Evolutionary conservation across 2,329 filamentous ascomycete genomes (phyloP), one percentile per base, ranked within the genome.

Genomic region (Pestalotiopsis sp.): DNA sequence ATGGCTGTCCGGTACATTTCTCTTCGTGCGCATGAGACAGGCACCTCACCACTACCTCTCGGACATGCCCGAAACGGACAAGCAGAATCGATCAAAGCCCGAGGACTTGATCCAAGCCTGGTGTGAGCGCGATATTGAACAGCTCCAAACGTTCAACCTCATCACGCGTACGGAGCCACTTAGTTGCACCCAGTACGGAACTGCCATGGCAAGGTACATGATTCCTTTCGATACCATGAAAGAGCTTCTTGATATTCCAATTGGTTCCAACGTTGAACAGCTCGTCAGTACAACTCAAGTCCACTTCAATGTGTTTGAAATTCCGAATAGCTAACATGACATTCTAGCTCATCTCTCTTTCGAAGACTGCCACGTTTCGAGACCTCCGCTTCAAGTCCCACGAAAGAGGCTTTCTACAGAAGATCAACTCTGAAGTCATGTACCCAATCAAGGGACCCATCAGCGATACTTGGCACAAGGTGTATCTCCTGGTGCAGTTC

Each of bases 151-250:
- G 31, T 78, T 83, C 49, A 81, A 85, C 0, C 82, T 96, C 6
- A 82, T 94, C 13, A 84, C 83, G 1, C 70, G 77, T 23, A 76
- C 79, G 2, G 77, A 82, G 0, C 79, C 79, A 3, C 85, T 95
- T 62, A 83, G 80, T 31, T 89, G 88, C 59, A 95, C 92, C 0
- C 88, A 91, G 63, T 93, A 92, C 74, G 93, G 93, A 1, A 86
- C 91, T 67, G 91, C 91, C 4, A 97, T 97, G 93, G 92, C 93
- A 58, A 88, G 89, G 62, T 97, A 95, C 77, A 95, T 93, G 81
- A 83, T 96, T 3, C 88, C 88, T 25, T 95, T 95, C 73, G 86
- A 91, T 49, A 96, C 93, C 0, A 97, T 96, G 93, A 91, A 90
- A 73, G 78, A 84, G 1, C 83, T 97, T 14, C 80, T 95, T 58